phyloP scores from a whole-genome alignment of 495 filamentous ascomycete species.

The Talaromyces nanjingensis region DNA sequence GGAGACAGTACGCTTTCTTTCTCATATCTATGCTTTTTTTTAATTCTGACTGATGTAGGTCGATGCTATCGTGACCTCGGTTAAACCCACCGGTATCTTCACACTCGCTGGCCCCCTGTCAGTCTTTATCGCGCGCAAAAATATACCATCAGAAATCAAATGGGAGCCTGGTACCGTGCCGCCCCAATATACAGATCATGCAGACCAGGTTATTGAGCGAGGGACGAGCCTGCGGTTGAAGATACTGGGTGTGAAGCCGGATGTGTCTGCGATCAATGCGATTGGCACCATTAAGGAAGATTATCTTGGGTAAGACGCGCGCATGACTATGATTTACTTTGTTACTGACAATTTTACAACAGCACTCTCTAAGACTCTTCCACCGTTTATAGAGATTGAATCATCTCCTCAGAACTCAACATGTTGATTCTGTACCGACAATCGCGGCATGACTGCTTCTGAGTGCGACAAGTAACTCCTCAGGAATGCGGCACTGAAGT shows the following conservation, averaged over 20 bases:
- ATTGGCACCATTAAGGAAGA: slow-evolving; percentile 96
- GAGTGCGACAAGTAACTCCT: background rate
- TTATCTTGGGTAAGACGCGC: slow-evolving; percentile 40
- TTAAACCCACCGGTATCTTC: slow-evolving; percentile 90
- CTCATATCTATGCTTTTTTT: background rate
- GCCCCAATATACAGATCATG: slow-evolving; percentile 76
- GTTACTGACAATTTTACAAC: background rate
- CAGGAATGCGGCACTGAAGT: background rate
- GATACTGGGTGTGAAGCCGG: slow-evolving; percentile 83
- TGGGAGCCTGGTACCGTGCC: slow-evolving; percentile 88
- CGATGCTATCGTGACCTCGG: slow-evolving; percentile 82
- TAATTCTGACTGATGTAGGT: slow-evolving; percentile 46
- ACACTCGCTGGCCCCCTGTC: slow-evolving; percentile 79
- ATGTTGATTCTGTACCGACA: background rate
- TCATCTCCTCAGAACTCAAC: background rate
- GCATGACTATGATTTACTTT: background rate
- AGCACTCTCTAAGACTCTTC: background rate
- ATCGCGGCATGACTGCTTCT: background rate
- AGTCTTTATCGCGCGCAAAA: slow-evolving; percentile 86
- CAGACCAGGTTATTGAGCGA: slow-evolving; percentile 88
- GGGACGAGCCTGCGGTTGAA: slow-evolving; percentile 90
- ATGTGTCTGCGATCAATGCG: slow-evolving; percentile 89
- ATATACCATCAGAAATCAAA: slow-evolving; percentile 86
- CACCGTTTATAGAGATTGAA: background rate
- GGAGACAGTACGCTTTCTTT: slow-evolving; percentile 69